phyloP scores from a whole-genome alignment of 129 eudicot genomes.

The Chrysanthemum makinoi region DNA sequence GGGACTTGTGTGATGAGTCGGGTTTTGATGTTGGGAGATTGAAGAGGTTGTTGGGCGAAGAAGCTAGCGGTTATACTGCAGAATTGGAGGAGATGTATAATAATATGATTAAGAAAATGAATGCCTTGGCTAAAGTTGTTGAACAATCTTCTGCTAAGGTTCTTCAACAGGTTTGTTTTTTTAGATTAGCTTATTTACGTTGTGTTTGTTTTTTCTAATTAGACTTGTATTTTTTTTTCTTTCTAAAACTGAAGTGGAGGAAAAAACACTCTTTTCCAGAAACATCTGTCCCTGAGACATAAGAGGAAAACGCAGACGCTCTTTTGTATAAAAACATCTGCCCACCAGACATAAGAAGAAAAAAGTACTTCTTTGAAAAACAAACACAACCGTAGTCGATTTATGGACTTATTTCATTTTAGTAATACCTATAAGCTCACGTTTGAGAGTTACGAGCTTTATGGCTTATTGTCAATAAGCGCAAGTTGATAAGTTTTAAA shows the following conservation, averaged over 20 bases:
- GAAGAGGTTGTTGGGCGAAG: slow-evolving; percentile 52
- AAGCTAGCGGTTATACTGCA: slow-evolving; percentile 46
- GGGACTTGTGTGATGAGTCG: slow-evolving; percentile 39
- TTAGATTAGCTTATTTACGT: background rate
- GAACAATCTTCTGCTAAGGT: slow-evolving; percentile 74
- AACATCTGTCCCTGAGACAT: too few species aligned
- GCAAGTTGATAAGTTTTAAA: too few species aligned
- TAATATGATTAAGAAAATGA: slow-evolving; percentile 72
- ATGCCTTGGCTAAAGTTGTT: slow-evolving; percentile 57
- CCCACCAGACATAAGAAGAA: too few species aligned
- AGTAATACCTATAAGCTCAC: too few species aligned
- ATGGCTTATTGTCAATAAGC: too few species aligned
- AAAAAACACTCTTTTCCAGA: too few species aligned
- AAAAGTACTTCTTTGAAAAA: too few species aligned
- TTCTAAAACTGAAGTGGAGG: background rate
- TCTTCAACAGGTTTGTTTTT: slow-evolving; percentile 61
- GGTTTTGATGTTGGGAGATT: slow-evolving; percentile 62
- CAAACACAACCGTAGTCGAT: too few species aligned
- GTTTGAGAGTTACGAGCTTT: too few species aligned
- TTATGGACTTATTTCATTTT: too few species aligned
- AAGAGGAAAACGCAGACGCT: too few species aligned
- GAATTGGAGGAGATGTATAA: slow-evolving; percentile 80
- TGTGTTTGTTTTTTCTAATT: background rate
- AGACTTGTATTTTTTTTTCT: background rate
- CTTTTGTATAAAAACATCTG: too few species aligned